Evolutionary conservation across 495 filamentous ascomycete species (phyloP).

Genomic region (Mytilinidion resinicola): DNA sequence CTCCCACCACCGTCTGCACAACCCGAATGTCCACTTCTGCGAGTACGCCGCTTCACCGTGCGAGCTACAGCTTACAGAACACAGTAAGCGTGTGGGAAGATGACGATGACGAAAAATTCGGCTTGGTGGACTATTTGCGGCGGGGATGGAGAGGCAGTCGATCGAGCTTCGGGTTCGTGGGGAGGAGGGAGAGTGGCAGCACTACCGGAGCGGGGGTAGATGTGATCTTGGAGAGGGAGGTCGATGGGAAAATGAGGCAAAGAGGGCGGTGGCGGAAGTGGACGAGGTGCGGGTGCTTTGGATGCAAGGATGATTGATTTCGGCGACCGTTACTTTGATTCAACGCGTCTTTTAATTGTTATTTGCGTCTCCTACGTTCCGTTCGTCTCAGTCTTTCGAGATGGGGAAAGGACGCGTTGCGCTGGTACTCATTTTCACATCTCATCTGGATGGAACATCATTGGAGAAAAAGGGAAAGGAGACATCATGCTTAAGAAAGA

Average conservation of each 20-base stretch:
- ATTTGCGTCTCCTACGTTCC: too few species aligned
- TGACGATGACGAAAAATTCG: constrained; percentile 20
- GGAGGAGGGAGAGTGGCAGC: not conserved
- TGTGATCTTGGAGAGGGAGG: not conserved
- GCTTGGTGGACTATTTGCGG: constrained; percentile 21
- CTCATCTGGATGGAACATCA: too few species aligned
- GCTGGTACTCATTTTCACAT: too few species aligned
- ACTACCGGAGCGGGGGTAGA: not conserved
- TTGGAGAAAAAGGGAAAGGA: too few species aligned
- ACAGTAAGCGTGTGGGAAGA: constrained; percentile 26
- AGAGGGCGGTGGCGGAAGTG: not conserved
- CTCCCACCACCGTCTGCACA: constrained; percentile 5
- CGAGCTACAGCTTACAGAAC: constrained; percentile 20
- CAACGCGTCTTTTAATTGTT: too few species aligned
- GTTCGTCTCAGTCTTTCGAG: too few species aligned
- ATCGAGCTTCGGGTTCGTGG: constrained; percentile 5
- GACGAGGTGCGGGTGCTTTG: too few species aligned
- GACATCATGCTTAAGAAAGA: too few species aligned
- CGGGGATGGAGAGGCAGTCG: constrained; percentile 13
- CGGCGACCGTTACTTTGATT: too few species aligned
- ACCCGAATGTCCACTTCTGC: constrained; percentile 5
- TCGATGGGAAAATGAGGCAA: not conserved
- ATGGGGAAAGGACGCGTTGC: too few species aligned
- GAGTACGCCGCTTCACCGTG: constrained; percentile 1
- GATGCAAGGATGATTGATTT: too few species aligned